Evolutionary conservation across 73 alveolate genomes (phyloP).

Genomic region (Paramecium octaurelia): DNA sequence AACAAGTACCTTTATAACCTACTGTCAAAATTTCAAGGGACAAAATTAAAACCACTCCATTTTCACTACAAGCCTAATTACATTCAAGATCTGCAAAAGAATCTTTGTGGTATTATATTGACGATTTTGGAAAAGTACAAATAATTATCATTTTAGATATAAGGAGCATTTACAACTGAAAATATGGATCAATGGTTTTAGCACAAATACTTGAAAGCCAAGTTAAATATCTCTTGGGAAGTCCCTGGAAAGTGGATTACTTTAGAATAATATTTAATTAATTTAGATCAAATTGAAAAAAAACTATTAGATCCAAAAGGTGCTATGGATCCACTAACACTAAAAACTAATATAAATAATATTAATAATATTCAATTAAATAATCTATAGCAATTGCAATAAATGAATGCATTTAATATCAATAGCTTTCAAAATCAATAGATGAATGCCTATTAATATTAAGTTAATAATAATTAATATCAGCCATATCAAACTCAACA

Average conservation of each 20-base stretch:
- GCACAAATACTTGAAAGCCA: neutral
- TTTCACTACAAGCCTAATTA: neutral
- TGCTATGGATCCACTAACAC: neutral
- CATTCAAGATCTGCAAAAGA: neutral
- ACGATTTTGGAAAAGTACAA: neutral
- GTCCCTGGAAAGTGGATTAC: conserved; percentile 9
- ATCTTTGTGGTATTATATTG: neutral
- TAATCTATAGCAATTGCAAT: neutral
- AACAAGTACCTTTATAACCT: neutral
- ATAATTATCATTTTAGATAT: neutral
- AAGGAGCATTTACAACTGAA: neutral
- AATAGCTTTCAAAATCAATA: neutral
- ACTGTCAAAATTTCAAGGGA: neutral
- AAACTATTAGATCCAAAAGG: neutral
- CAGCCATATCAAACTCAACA: neutral
- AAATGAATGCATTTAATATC: neutral
- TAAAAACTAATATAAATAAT: neutral
- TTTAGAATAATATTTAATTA: neutral
- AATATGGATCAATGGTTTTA: conserved; percentile 6
- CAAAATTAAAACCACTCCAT: neutral
- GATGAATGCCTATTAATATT: neutral
- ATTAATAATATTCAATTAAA: neutral
- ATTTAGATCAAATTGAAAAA: neutral
- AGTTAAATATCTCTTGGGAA: neutral
- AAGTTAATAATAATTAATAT: neutral